Percentiles rank a stretch among this genome's conserved stretches.
Evolutionary conservation across 1,284 basidiomycete genomes (phyloP).

Genomic region (Apiotrichum porosum): DNA sequence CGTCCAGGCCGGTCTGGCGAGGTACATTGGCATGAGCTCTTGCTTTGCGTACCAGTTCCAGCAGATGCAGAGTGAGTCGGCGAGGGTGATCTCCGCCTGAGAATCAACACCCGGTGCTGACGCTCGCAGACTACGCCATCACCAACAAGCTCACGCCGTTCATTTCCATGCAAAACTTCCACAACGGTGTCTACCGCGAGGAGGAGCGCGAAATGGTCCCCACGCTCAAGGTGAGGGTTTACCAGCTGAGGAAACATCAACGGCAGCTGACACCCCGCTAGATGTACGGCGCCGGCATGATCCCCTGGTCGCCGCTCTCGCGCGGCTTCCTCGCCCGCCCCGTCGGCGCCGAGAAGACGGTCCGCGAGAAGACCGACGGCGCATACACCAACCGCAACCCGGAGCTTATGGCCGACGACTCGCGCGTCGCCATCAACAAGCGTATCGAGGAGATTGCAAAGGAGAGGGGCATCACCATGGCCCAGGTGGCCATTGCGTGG

Average conservation of each 20-base stretch:
- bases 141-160: slow-evolving; percentile 59
- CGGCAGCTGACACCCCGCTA: slow-evolving; percentile 7
- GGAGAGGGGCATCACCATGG: slow-evolving; percentile 56
- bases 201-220: slow-evolving; percentile 61
- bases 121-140: slow-evolving; percentile 43
- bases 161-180: slow-evolving; percentile 65
- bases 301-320: slow-evolving; percentile 46
- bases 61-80: slow-evolving; percentile 42
- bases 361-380: slow-evolving; percentile 23
- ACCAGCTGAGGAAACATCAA: neutral
- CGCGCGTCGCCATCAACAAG: slow-evolving; percentile 33
- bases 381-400: slow-evolving; percentile 9
- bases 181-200: slow-evolving; percentile 57
- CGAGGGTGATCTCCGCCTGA: neutral
- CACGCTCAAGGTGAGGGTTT: slow-evolving; percentile 34
- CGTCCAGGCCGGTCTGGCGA: slow-evolving; percentile 59
- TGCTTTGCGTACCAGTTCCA: slow-evolving; percentile 50
- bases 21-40: slow-evolving; percentile 62
- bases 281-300: slow-evolving; percentile 43
- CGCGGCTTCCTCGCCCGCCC: slow-evolving; percentile 32
- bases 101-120: neutral
- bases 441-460: slow-evolving; percentile 57
- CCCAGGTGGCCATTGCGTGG: slow-evolving; percentile 59
- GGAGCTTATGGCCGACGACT: slow-evolving; percentile 3
- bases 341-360: slow-evolving; percentile 21